These are phyloP conservation scores for Heracleum sosnowskyi DNA, from an alignment of 129 eudicot species.

Conservation along the genomic window DNA sequence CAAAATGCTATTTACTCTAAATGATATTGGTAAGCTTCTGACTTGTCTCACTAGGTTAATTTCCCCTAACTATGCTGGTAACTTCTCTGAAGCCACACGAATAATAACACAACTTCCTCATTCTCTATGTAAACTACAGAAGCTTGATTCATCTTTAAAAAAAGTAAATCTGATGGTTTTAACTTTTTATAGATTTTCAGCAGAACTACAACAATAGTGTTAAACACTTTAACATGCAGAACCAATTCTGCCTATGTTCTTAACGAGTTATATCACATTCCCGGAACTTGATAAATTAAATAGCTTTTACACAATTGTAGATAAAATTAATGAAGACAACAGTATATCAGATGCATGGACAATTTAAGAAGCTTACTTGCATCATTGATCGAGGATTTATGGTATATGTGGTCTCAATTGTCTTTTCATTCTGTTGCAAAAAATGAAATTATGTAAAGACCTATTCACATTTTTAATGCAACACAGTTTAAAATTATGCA, in stretches of 20 bases:
- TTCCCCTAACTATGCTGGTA: not conserved
- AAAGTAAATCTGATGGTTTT: not conserved
- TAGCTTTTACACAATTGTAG: not conserved
- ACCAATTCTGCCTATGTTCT: not conserved
- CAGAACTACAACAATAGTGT: not conserved
- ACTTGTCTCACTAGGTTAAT: not conserved
- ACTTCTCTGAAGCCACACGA: not conserved
- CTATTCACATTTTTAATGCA: not conserved
- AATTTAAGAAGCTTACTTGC: constrained; percentile 56
- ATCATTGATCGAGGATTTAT: constrained; percentile 85
- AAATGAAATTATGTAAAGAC: not conserved
- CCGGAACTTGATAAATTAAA: not conserved
- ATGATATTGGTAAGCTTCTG: not conserved
- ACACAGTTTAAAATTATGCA: not conserved
- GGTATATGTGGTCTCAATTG: constrained; percentile 81
- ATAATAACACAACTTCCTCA: not conserved
- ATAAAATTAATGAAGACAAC: not conserved
- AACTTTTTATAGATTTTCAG: not conserved
- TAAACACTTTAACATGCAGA: not conserved
- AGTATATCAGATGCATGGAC: not conserved
- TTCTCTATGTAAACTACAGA: not conserved
- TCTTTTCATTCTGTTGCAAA: constrained; percentile 54
- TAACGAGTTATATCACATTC: not conserved
- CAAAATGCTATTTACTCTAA: too few relatives aligned
- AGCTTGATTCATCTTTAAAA: not conserved